Evolutionary conservation across 139 green algal species (phyloP).

Genomic region (Limnomonas spitsbergensis): DNA sequence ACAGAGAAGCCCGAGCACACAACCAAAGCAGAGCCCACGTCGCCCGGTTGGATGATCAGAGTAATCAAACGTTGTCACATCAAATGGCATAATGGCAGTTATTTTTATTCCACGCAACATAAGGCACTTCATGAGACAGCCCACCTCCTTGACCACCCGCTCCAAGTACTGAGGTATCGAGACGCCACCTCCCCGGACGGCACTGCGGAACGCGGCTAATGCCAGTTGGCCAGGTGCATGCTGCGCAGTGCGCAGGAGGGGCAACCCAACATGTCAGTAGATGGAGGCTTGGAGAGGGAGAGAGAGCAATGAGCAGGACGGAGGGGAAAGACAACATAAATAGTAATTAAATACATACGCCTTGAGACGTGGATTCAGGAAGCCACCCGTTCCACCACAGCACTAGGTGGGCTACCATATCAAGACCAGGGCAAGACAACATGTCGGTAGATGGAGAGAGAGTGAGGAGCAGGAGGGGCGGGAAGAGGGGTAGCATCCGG

Average conservation of each 20-base stretch:
- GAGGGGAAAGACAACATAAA: not conserved
- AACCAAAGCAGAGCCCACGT: not conserved
- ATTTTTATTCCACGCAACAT: not conserved
- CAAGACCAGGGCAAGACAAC: not conserved
- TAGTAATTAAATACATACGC: not conserved
- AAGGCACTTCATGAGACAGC: not conserved
- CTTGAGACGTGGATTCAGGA: not conserved
- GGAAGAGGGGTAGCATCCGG: too few species aligned
- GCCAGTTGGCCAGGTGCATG: constrained; percentile 23
- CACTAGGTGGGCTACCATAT: too few species aligned
- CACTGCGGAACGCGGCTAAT: constrained; percentile 30
- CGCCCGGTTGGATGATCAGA: not conserved
- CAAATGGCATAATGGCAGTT: not conserved
- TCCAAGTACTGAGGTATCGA: not conserved
- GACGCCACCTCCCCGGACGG: constrained; percentile 13
- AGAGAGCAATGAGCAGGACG: not conserved
- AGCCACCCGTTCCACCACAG: not conserved
- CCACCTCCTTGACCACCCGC: not conserved
- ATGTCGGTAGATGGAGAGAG: too few species aligned
- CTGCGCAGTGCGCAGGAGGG: constrained; percentile 1
- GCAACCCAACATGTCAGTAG: too few species aligned
- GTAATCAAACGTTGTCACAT: not conserved
- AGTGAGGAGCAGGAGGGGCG: too few species aligned
- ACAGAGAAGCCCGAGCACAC: not conserved
- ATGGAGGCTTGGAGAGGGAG: not conserved